Conservation (phyloP, 495 filamentous ascomycete species). For the Lophiostoma macrostomum region DNA sequence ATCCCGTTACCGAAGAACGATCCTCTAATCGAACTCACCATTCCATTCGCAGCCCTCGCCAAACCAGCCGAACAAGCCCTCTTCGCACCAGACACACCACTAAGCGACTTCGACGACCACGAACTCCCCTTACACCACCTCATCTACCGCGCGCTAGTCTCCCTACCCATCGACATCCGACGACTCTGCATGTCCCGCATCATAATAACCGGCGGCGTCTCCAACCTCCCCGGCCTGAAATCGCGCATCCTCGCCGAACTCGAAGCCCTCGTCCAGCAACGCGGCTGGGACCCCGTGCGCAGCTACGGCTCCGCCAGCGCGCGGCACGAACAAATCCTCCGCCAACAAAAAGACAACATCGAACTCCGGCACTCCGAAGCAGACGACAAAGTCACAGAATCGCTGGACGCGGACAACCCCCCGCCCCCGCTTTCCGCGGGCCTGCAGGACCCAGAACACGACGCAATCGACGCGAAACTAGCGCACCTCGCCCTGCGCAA, state of each 20-base stretch:
- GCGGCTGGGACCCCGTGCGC: conserved; percentile 74
- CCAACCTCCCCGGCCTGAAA: conserved; percentile 77
- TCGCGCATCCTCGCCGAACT: conserved; percentile 77
- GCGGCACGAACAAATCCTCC: conserved; percentile 40
- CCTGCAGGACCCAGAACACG: conserved; percentile 24
- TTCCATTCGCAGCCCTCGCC: conserved; percentile 67
- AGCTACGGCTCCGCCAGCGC: conserved; percentile 38
- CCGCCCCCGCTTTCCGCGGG: conserved; percentile 12
- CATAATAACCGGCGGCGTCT: conserved; percentile 78
- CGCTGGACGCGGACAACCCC: conserved; percentile 6
- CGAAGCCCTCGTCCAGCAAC: conserved; percentile 53
- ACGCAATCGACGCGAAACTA: conserved; percentile 25
- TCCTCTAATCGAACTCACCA: conserved; percentile 50
- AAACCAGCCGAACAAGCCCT: conserved; percentile 73
- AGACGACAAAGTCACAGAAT: conserved; percentile 16
- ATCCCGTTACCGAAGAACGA: conserved; percentile 51
- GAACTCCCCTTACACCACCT: conserved; percentile 72
- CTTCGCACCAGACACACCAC: conserved; percentile 55
- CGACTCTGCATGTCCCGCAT: conserved; percentile 86
- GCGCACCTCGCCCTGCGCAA: conserved; percentile 7
- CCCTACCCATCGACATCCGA: conserved; percentile 76
- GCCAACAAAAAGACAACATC: conserved; percentile 37
- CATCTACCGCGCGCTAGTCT: conserved; percentile 70
- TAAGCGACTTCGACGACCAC: conserved; percentile 73
- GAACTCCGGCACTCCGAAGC: conserved; percentile 29